Base-by-base conservation (phyloP, 441 rosid species). In the Bruguiera hainesii region DNA sequence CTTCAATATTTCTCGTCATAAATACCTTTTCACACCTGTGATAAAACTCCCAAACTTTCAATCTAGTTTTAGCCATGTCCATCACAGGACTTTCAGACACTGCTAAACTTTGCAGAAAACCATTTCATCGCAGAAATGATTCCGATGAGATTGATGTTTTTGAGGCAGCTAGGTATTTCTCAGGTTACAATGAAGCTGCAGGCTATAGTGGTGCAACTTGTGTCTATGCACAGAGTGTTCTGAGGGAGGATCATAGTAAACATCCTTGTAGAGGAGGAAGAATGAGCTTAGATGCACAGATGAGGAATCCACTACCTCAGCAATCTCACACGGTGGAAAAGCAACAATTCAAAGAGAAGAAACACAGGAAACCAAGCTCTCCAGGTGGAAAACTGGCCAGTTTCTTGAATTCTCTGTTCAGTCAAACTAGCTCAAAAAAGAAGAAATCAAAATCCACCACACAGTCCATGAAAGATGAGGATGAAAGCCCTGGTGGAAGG, bases 71-170 rank as follows among this genome's bases (percentile, higher is more conserved):
- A 62, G 62, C 65, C 72, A 91, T 89, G 97, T 85, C 96, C 59
- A 73, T 82, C 68, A 73, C 88, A 57, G 86, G 82, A 69, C 78
- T 78, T 56, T 73, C 86, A 60, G 85, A 84, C 68, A 70, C 84
- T 16, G 78, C 85, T 55, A 82, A 80, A 66, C 49, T 73, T 72
- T 60, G 72, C 79, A 85, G 73, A 78, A 87, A 78, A 60, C 68
- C 87, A 5, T 73, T 79, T 70, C 80, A 87, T 64, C 80, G 76
- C 35, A 72, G 90, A 64, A 85, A 84, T 16, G 83, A 84, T 70
- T 88, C 97, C 5, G 87, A 78, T 1, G 98, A 94, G 84, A 88
- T 94, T 48, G 96, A 87, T 62, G 98, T 94, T 52, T 94, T 94
- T 20, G 97, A 94, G 74, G 98, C 98, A 10, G 81, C 96, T 1